Evolutionary conservation across 2,329 filamentous ascomycete species (phyloP), one percentile per base, ranked within the genome.

Genomic region (Alternaria burnsii): DNA sequence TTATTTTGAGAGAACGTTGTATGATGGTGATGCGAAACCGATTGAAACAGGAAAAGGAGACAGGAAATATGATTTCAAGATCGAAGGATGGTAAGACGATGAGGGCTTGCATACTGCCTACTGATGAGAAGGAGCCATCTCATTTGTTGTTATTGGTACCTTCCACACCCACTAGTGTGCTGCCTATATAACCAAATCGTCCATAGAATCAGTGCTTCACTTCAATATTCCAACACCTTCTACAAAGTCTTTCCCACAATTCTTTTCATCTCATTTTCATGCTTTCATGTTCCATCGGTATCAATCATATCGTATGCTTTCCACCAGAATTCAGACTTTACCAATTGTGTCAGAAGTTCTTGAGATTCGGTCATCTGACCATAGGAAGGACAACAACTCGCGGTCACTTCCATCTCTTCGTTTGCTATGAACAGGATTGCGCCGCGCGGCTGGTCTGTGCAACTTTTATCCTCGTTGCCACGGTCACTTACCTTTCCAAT

Each of bases 1-100:
- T n/a, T 90, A 86, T 68, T 81, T 89, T 34, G 88, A 90, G 74
- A 80, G 87, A 57, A 89, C 87, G 18, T 72, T 90, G 20, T 88
- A 83, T 69, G 86, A 88, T 68, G 76, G 81, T 12, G 73, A 85
- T 46, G 86, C 82, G 3, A 78, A 79, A 36, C 77, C 82, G 3
- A 76, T 87, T 11, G 76, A 80, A 3, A 71, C 76, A 20, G 82
- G 80, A 2, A 68, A 84, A 58, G 81, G 82, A 2, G 85, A 88
- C 67, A 66, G 78, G 18, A 76, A 68, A 28, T 82, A 82, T 59
- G 79, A 82, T 44, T 86, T 84, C 61, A 69, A 80, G 38, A 82
- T 87, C 51, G 81, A 85, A 58, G 81, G 73, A 3, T 79, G 77
- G 76, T 77, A 65, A 44, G 28, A 38, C 8, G 4, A 20, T 14